phyloP scores from a whole-genome alignment of 108 stramenopile genomes.

The Licmophora abbreviata region DNA sequence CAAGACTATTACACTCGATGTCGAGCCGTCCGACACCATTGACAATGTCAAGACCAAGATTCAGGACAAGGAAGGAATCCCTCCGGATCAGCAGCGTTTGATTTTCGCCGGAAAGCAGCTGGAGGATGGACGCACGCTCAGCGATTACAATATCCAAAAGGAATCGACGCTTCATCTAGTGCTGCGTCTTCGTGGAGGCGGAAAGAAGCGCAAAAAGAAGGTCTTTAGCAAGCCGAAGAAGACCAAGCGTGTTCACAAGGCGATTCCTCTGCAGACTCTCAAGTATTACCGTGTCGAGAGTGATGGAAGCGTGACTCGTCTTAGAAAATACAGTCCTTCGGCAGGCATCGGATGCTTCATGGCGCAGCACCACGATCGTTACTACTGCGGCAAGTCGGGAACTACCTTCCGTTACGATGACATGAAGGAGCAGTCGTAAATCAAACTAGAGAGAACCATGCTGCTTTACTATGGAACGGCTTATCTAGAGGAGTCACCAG shows the following conservation, averaged over 20 bases:
- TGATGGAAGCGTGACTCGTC: conserved; percentile 93
- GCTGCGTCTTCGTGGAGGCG: conserved; percentile 88
- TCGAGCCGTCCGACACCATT: conserved; percentile 95
- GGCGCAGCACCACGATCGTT: conserved; percentile 98
- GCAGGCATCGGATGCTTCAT: conserved; percentile 99
- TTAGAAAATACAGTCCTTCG: conserved; percentile 93
- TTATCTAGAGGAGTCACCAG: too few species aligned
- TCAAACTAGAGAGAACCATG: too few species aligned
- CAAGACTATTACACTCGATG: conserved; percentile 98
- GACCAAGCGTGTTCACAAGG: conserved; percentile 91
- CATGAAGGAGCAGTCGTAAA: conserved; percentile 75
- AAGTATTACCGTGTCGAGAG: conserved; percentile 99
- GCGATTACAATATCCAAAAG: conserved; percentile 98
- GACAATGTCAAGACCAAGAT: conserved; percentile 95
- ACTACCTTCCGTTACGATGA: conserved; percentile 93
- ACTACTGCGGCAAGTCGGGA: conserved; percentile 98
- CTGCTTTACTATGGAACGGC: too few species aligned
- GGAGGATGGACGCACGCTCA: conserved; percentile 90
- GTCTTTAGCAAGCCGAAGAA: conserved; percentile 99
- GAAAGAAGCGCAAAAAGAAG: conserved; percentile 98
- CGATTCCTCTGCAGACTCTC: conserved; percentile 92
- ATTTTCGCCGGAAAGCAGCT: conserved; percentile 97
- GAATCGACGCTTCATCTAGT: conserved; percentile 93
- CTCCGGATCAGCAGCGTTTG: conserved; percentile 94
- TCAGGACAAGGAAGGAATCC: conserved; percentile 96